Evolutionary conservation across 108 stramenopile genomes (phyloP).

Genomic region (Pseudonitzschia multiseries): DNA sequence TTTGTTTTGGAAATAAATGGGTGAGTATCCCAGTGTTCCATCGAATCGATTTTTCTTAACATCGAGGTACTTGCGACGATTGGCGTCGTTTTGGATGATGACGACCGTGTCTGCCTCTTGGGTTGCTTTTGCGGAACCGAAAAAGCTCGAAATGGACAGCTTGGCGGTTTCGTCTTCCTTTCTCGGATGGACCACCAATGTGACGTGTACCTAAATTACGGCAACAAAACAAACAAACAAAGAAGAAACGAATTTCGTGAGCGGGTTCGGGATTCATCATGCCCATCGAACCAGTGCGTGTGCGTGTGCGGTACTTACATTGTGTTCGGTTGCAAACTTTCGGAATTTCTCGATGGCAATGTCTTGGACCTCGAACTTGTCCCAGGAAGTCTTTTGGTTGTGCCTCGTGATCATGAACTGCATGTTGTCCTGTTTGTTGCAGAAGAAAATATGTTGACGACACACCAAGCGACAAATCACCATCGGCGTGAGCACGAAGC

Average conservation of each 20-base stretch:
- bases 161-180: slow-evolving; percentile 90
- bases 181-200: slow-evolving; percentile 95
- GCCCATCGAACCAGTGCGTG: neutral
- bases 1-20: slow-evolving; percentile 76
- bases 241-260: neutral
- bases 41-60: slow-evolving; percentile 98
- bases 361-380: slow-evolving; percentile 94
- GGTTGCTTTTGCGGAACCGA: slow-evolving; percentile 96
- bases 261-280: neutral
- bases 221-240: neutral
- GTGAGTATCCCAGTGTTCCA: slow-evolving; percentile 84
- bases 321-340: slow-evolving; percentile 93
- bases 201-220: slow-evolving; percentile 67
- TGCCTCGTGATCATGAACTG: slow-evolving; percentile 95
- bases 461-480: neutral
- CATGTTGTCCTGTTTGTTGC: slow-evolving; percentile 87
- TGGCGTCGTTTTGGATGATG: slow-evolving; percentile 90
- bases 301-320: slow-evolving; percentile 38
- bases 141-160: slow-evolving; percentile 86
- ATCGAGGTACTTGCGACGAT: slow-evolving; percentile 86
- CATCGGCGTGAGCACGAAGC: too few relatives aligned
- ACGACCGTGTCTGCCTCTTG: slow-evolving; percentile 99
- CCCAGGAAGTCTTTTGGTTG: slow-evolving; percentile 37
- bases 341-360: slow-evolving; percentile 94
- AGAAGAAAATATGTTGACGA: too few relatives aligned